Evolutionary conservation across 305 asterid genomes (phyloP).

Genomic region (Lippia alba): DNA sequence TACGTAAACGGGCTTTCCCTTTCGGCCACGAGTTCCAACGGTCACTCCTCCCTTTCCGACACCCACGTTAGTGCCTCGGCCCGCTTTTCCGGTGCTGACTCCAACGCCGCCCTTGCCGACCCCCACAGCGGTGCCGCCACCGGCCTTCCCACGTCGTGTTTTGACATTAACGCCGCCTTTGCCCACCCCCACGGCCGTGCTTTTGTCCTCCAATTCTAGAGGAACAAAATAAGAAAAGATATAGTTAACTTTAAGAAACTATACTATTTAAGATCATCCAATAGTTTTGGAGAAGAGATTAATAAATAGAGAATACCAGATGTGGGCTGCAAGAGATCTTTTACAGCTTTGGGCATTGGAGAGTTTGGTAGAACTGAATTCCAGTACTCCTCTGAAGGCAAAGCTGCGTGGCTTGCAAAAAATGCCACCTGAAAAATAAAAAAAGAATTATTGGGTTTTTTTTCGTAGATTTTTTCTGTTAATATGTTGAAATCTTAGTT

Average conservation of each 20-base stretch:
- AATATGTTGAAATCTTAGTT: no score
- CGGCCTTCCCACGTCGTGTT: conserved; percentile 34
- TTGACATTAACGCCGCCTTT: neutral
- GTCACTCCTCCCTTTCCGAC: conserved; percentile 64
- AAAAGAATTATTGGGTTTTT: neutral
- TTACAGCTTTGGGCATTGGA: conserved; percentile 71
- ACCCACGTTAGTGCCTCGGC: no score
- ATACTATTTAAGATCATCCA: no score
- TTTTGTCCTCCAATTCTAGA: conserved; percentile 56
- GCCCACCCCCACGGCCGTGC: conserved; percentile 46
- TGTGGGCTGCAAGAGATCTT: conserved; percentile 54
- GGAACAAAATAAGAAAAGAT: neutral
- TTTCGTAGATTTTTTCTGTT: no score
- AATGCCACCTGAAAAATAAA: conserved; percentile 51
- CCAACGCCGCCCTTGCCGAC: conserved; percentile 46
- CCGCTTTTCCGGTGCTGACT: conserved; percentile 34
- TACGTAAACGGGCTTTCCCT: conserved; percentile 55
- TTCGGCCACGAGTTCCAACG: conserved; percentile 38
- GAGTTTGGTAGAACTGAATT: conserved; percentile 67
- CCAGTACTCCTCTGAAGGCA: conserved; percentile 69
- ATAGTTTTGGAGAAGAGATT: neutral
- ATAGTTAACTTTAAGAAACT: no score
- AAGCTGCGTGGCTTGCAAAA: conserved; percentile 69
- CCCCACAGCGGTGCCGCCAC: conserved; percentile 45
- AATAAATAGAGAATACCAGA: conserved; percentile 21